Conservation (phyloP, 176 grass and related monocot species). For the Aegilops sharonensis region DNA sequence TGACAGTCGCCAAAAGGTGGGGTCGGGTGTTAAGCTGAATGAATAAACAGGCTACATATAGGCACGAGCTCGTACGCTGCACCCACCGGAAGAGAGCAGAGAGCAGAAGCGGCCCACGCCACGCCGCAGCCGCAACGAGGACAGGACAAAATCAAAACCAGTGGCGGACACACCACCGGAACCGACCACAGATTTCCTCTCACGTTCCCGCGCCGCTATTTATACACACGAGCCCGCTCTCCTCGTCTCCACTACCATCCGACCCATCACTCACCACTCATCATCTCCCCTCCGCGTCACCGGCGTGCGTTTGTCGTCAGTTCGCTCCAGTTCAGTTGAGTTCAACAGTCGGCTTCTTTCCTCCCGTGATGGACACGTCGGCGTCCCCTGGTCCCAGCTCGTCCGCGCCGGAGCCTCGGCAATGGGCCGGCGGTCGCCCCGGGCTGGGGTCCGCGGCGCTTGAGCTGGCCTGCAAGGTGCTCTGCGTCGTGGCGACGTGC, state of each 20-base stretch:
- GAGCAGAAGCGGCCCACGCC: background rate
- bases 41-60: background rate
- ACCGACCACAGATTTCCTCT: slow-evolving; percentile 2
- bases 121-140: background rate
- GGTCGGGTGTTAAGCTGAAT: background rate
- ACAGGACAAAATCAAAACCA: background rate
- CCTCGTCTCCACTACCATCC: background rate
- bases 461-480: background rate
- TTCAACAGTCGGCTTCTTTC: background rate
- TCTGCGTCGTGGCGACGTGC: slow-evolving; percentile 5
- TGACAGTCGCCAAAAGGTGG: background rate
- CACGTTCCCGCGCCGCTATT: background rate
- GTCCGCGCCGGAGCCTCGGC: background rate
- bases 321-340: background rate
- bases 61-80: background rate
- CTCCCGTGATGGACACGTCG: slow-evolving; percentile 13
- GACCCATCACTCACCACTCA: background rate
- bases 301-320: background rate
- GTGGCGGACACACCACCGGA: slow-evolving; percentile 13
- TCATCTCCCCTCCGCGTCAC: background rate
- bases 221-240: background rate
- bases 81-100: background rate
- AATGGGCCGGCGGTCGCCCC: background rate
- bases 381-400: background rate
- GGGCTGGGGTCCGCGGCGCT: background rate